A percentile compares a stretch with the other conserved stretches of the same genome.
Evolutionary conservation across 2,329 filamentous ascomycete species (phyloP).

Genomic region (Exophiala dermatitidis): DNA sequence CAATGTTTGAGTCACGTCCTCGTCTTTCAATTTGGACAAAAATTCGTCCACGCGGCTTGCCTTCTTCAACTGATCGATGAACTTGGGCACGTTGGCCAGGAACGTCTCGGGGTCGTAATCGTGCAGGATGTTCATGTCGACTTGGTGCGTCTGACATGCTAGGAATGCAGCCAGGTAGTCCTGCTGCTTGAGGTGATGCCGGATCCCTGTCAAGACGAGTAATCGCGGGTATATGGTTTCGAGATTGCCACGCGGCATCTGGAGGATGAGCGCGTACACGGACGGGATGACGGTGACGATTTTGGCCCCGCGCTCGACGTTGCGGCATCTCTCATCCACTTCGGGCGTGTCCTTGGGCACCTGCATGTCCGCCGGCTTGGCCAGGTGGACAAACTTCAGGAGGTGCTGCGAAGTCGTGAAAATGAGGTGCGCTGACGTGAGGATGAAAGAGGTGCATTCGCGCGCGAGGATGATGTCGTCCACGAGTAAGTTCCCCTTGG

Average conservation of each 20-base stretch:
- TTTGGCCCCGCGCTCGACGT: slow-evolving; percentile 79
- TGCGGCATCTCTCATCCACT: slow-evolving; percentile 83
- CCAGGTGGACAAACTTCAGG: slow-evolving; percentile 86
- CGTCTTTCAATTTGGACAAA: slow-evolving; percentile 75
- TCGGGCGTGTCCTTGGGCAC: slow-evolving; percentile 84
- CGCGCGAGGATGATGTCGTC: slow-evolving; percentile 66
- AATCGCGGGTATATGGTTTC: slow-evolving; percentile 92
- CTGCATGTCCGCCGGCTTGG: slow-evolving; percentile 40
- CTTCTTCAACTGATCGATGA: slow-evolving; percentile 77
- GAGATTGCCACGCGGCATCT: slow-evolving; percentile 92
- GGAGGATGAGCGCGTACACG: slow-evolving; percentile 74
- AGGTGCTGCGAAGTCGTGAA: slow-evolving; percentile 90
- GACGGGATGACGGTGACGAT: slow-evolving; percentile 86
- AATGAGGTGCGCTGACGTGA: slow-evolving; percentile 75
- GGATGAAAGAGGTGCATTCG: slow-evolving; percentile 85
- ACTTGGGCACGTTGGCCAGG: slow-evolving; percentile 63
- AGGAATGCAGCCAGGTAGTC: slow-evolving; percentile 79
- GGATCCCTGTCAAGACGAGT: slow-evolving; percentile 84
- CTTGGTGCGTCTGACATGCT: slow-evolving; percentile 82
- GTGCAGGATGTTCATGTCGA: slow-evolving; percentile 96
- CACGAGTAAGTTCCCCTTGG: slow-evolving; percentile 70
- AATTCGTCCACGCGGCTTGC: slow-evolving; percentile 83
- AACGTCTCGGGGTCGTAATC: slow-evolving; percentile 89
- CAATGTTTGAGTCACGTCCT: slow-evolving; percentile 89
- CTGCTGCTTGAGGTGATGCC: slow-evolving; percentile 68